These are phyloP conservation scores for Sextonia rubra DNA, from an alignment of 164 flowering plant species.

Conservation along the genomic window DNA sequence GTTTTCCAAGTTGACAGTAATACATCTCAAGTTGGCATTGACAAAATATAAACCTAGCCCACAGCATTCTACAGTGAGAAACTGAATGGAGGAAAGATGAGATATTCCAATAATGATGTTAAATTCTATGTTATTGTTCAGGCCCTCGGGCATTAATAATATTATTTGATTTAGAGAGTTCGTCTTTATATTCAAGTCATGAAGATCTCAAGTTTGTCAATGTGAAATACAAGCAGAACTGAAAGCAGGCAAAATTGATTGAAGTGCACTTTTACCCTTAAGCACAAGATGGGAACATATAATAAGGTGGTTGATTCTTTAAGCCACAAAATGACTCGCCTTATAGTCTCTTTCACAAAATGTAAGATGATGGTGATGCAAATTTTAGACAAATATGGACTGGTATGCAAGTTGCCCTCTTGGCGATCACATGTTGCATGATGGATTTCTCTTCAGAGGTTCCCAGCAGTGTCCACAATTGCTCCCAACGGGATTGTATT, in stretches of 20 bases:
- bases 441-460: neutral
- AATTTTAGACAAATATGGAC: neutral
- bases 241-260: neutral
- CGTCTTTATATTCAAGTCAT: no score
- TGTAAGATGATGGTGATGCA: neutral
- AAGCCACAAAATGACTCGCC: neutral
- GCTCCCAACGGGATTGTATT: neutral
- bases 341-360: neutral
- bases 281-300: neutral
- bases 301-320: conserved; percentile 1
- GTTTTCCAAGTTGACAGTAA: no score
- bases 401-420: neutral
- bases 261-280: neutral
- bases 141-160: no score
- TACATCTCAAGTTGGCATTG: no score
- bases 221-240: no score
- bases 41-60: no score
- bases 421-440: neutral
- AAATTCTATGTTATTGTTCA: neutral
- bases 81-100: neutral
- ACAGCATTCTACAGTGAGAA: neutral
- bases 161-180: no score
- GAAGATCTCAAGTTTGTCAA: no score
- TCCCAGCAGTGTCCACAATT: neutral
- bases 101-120: neutral